Evolutionary conservation across 2,329 filamentous ascomycete species (phyloP).

Genomic region (Clarireedia hainanense): DNA sequence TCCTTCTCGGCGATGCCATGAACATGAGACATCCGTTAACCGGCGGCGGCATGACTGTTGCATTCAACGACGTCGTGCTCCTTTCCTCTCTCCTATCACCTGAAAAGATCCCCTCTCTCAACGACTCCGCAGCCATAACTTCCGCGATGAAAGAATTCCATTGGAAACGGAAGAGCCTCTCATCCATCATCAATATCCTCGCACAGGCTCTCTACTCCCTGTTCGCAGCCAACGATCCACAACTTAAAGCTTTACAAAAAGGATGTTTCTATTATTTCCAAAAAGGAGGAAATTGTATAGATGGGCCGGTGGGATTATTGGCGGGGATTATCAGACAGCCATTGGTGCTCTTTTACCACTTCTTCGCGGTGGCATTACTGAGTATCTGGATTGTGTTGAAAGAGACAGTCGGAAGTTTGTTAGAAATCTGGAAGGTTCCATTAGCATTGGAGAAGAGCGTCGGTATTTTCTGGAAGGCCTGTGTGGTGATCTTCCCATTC

Average conservation of each 20-base stretch:
- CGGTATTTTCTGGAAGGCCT: constrained; percentile 71
- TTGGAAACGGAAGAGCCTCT: constrained; percentile 76
- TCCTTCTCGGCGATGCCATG: constrained; percentile 87
- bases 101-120: constrained; percentile 57
- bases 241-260: constrained; percentile 72
- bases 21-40: constrained; percentile 99
- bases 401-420: constrained; percentile 42
- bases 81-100: constrained; percentile 69
- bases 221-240: constrained; percentile 75
- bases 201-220: constrained; percentile 87
- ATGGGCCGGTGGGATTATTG: constrained; percentile 74
- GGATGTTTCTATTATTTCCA: constrained; percentile 95
- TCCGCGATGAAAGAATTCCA: constrained; percentile 65
- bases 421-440: constrained; percentile 50
- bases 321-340: constrained; percentile 75
- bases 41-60: constrained; percentile 96
- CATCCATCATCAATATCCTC: constrained; percentile 93
- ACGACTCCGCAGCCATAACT: constrained; percentile 57
- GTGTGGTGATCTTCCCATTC: constrained; percentile 74
- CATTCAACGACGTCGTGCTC: constrained; percentile 82
- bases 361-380: constrained; percentile 87
- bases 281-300: constrained; percentile 59
- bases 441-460: constrained; percentile 57
- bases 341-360: constrained; percentile 76
- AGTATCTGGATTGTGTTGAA: constrained; percentile 59